Base-by-base conservation (phyloP, 2,329 filamentous ascomycete species). In the Stemphylium vesicarium region DNA sequence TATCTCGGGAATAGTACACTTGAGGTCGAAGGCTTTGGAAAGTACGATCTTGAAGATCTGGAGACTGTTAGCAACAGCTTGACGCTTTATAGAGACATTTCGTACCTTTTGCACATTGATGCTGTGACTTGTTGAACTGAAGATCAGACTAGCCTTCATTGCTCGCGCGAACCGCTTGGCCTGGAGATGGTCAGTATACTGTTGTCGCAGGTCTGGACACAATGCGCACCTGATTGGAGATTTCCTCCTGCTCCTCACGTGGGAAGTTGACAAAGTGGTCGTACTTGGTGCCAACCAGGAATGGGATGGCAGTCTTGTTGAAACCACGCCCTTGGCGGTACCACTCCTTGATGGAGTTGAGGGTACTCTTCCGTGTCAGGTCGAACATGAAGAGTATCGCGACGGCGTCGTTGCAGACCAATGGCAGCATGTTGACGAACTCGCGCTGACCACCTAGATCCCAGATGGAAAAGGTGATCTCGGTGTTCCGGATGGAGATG, bases 321-420 rank as follows among this genome's bases (percentile, higher is more conserved):
- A 99, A 99, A 20, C 95, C 95, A 62, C 95, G 86, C 42, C 95
- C 95, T 78, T 99, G 95, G 50, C 95, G 86, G 75, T 99, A 99
- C 95, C 95, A 99, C 76, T 99, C 95, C 81, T 99, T 99, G 82
- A 99, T 98, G 70, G 92, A 96, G 80, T 99, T 99, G 65, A 99
- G 82, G 0, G 95, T 99, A 79, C 93, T 97, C 83, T 99, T 99
- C 66, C 95, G 86, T 26, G 95, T 99, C 64, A 99, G 82, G 76
- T 99, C 95, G 76, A 99, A 99, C 95, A 99, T 99, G 85, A 99
- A 99, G 37, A 99, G 84, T 64, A 99, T 98, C 45, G 95, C 95
- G 29, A 99, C 95, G 8, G 95, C 95, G 71, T 99, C 95, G 76
- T 99, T 99, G 83, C 95, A 99, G 57, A 99, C 95, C n/a, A 99